Evolutionary conservation across 2,329 filamentous ascomycete genomes (phyloP), one percentile per base, ranked within the genome.

Genomic region (Xylaria digitata): DNA sequence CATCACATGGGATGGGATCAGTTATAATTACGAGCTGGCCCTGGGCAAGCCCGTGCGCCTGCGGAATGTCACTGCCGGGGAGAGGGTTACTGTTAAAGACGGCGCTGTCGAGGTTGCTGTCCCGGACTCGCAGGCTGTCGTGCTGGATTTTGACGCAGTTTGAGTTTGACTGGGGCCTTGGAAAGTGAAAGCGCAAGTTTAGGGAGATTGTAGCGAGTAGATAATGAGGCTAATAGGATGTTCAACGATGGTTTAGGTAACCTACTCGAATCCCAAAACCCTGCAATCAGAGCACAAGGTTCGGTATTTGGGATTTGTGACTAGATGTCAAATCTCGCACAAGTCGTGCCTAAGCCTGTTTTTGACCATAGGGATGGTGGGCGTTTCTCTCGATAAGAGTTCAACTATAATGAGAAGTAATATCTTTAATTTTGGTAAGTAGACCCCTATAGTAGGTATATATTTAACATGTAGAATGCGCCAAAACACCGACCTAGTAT

Each of bases 1-100:
- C 0, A 84, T 90, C 49, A 85, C 86, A 0, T 90, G 84, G 79
- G 86, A 90, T 75, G 88, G 87, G 1, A 82, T 80, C 73, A 90
- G 85, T 68, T 91, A 88, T 70, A 87, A 90, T 71, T 84, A 84
- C 65, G 87, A 90, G 75, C 76, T 90, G 56, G 81, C 84, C 11
- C 70, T 79, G 3, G 88, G 87, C 0, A 78, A 75, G 74, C 86
- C 87, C 2, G 85, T 88, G 40, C 74, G 81, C 63, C 70, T 89
- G 75, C 63, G 67, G 0, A 90, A 90, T 73, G 82, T 88, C 15
- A 89, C 87, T 3, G 75, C 78, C 3, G 84, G 81, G 0, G 85
- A 88, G 78, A 81, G 32, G 26, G 75, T 81, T 0, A 70, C 74
- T 32, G 75, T 80, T 5, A 68, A 19, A 2, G 74, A 78, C 19